Base-by-base conservation (phyloP, 23 red algal genomes). In the Gracilaria domingensis region DNA sequence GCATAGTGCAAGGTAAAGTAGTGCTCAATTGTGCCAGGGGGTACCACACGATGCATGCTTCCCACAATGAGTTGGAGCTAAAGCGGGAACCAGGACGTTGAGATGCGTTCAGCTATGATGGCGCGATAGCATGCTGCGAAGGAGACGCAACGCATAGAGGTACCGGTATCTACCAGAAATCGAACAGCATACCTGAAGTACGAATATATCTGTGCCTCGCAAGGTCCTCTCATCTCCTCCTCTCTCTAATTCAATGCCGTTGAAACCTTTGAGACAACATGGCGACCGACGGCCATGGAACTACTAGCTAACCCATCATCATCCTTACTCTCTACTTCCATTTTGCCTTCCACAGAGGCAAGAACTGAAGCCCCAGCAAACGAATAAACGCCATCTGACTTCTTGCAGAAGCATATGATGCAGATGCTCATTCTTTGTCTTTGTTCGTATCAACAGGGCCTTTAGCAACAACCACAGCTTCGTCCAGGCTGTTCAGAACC, bases 1-100 rank as follows among this genome's bases (percentile, higher is more conserved):
- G 66, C 91, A 29, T 94, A 94, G 57, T 94, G 91, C 4, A 81
- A 50, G n/a, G 80, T 65, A 54, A 94, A 94, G 44, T 81, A 87
- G 0, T 83, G 91, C 40, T 85, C 91, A 42, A 87, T 80, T 40
- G 82, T 78, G 4, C 80, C 75, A 0, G 91, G 91, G 0, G 91
- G 91, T 20, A 72, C 73, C 36, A 75, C 40, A 7, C 70, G 70
- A 75, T 75, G 70, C 70, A 75, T 75, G n/a, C 7, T 48, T 64
- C 59, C 21, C 59, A 20, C 59, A 18, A 12, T 30, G 21, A 18
- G 59, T 64, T n/a, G n/a, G n/a, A n/a, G n/a, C n/a, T n/a, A n/a
- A n/a, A n/a, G n/a, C n/a, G n/a, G n/a, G n/a, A n/a, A n/a, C n/a
- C n/a, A n/a, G n/a, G n/a, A n/a, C n/a, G n/a, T n/a, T n/a, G n/a